A percentile compares a stretch with the other conserved stretches of the same genome.
Conservation (phyloP, 108 stramenopile genomes). For the Ochromonas danica region DNA sequence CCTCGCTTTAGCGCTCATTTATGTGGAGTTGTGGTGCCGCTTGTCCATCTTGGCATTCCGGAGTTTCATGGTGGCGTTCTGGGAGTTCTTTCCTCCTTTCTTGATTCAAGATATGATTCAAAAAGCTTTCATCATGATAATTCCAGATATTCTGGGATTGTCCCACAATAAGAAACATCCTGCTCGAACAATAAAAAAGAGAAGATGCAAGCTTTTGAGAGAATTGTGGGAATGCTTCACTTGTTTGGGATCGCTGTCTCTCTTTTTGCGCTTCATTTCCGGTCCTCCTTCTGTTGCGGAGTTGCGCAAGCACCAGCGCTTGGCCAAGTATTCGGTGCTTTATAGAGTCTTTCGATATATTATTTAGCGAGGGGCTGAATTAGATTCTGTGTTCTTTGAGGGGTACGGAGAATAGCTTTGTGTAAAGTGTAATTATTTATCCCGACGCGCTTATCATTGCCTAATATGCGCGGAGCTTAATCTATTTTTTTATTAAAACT, state of each 20-base stretch:
- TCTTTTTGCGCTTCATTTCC: constrained; percentile 17
- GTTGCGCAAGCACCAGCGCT: background rate
- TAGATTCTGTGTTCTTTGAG: background rate
- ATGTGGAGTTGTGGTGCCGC: background rate
- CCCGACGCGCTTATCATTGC: background rate
- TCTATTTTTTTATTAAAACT: background rate
- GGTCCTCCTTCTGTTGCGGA: background rate
- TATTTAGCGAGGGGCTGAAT: too few species aligned
- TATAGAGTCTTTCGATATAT: constrained; percentile 20
- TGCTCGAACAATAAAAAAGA: too few species aligned
- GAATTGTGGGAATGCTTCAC: constrained; percentile 36
- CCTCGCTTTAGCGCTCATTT: constrained; percentile 19
- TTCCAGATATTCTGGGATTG: too few species aligned
- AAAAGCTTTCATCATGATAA: too few species aligned
- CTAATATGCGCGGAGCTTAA: background rate
- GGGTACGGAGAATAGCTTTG: background rate
- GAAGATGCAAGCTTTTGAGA: too few species aligned
- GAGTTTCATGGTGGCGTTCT: background rate
- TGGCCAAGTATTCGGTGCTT: constrained; percentile 15
- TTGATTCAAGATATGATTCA: background rate
- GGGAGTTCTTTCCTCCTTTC: background rate
- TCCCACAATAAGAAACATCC: too few species aligned
- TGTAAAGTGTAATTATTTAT: background rate
- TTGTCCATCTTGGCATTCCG: background rate
- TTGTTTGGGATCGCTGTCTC: constrained; percentile 18